Conservation (phyloP, 192 early-diverging fungal species). For the Umbelopsis sp. region DNA sequence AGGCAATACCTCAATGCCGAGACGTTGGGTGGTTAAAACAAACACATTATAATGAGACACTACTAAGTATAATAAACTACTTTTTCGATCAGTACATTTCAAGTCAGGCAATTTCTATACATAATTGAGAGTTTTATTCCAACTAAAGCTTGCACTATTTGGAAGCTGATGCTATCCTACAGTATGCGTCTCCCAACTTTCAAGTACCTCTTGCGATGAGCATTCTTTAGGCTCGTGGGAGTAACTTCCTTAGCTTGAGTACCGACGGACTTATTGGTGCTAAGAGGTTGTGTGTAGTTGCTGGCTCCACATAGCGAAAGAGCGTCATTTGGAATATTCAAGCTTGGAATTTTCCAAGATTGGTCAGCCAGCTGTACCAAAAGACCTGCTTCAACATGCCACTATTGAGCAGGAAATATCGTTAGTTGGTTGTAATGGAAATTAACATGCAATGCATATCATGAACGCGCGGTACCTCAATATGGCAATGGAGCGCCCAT, state of each 20-base stretch:
- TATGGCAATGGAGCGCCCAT: constrained; percentile 29
- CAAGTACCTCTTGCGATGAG: constrained; percentile 1
- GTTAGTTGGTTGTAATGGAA: neutral
- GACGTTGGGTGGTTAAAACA: no score
- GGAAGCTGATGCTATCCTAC: neutral
- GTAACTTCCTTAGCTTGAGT: neutral
- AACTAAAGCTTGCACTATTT: no score
- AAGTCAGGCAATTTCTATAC: no score
- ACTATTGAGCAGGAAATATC: constrained; percentile 18
- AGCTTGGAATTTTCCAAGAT: neutral
- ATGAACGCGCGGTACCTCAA: constrained; percentile 9
- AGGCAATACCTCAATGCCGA: no score
- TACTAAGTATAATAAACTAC: no score
- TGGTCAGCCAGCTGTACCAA: constrained; percentile 30
- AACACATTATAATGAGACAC: no score
- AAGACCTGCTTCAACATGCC: constrained; percentile 46
- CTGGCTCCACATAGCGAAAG: constrained; percentile 11
- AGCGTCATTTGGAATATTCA: neutral
- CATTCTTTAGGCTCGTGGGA: neutral
- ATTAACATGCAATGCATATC: neutral
- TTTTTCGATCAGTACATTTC: no score
- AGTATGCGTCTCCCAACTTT: neutral
- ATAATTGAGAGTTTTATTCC: no score
- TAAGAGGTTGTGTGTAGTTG: neutral
- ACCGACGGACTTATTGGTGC: no score